Conservation (phyloP, 2,329 filamentous ascomycete genomes). For the Trichophaea hybrida region DNA sequence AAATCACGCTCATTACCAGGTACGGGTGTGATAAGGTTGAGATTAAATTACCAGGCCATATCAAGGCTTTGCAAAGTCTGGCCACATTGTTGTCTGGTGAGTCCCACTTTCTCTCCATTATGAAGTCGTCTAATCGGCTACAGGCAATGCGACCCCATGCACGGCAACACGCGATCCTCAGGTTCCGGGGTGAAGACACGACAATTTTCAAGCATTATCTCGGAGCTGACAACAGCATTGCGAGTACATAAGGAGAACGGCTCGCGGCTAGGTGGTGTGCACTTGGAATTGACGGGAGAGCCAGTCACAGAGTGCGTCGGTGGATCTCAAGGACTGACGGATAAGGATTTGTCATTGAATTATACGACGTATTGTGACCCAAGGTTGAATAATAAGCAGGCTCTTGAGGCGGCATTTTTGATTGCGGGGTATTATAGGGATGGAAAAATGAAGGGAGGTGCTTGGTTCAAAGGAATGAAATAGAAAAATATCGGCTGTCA, state of each 20-base stretch:
- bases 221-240: slow-evolving; percentile 70
- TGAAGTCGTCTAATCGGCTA: not conserved
- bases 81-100: slow-evolving; percentile 36
- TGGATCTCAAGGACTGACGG: slow-evolving; percentile 70
- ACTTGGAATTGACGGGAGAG: slow-evolving; percentile 89
- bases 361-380: slow-evolving; percentile 97
- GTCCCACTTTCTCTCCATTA: not conserved
- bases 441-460: slow-evolving; percentile 27
- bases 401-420: slow-evolving; percentile 83
- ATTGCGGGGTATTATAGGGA: slow-evolving; percentile 67
- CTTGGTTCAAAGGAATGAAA: no score
- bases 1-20: slow-evolving; percentile 89
- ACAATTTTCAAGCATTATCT: slow-evolving; percentile 77
- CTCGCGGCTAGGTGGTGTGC: slow-evolving; percentile 82
- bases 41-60: slow-evolving; percentile 65
- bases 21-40: slow-evolving; percentile 72
- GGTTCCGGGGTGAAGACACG: slow-evolving; percentile 75
- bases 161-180: slow-evolving; percentile 58
- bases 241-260: slow-evolving; percentile 69
- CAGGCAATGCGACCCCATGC: slow-evolving; percentile 90
- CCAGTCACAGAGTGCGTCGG: slow-evolving; percentile 92
- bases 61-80: slow-evolving; percentile 70
- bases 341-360: slow-evolving; percentile 76
- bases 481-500: no score
- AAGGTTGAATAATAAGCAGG: slow-evolving; percentile 91